Evolutionary conservation across 306 rosid species (phyloP).

Genomic region (Cucurbita ficifolia): DNA sequence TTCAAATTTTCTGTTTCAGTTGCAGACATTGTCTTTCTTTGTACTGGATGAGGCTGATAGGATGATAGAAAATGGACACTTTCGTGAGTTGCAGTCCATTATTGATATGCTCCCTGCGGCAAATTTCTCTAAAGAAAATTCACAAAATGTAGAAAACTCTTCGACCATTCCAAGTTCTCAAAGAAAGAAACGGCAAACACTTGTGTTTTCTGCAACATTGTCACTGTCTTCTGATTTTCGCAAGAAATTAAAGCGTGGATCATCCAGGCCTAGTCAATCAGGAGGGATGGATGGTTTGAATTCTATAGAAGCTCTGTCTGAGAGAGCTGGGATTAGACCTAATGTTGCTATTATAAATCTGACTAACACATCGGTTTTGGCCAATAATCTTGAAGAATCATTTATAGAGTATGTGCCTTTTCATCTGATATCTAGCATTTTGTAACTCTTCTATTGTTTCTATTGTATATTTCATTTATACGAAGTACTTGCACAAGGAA

Average conservation of each 20-base stretch:
- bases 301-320: conserved; percentile 77
- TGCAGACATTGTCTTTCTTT: conserved; percentile 80
- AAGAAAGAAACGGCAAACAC: conserved; percentile 90
- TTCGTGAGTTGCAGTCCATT: conserved; percentile 81
- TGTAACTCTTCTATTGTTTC: conserved; percentile 1
- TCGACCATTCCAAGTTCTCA: conserved; percentile 43
- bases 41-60: conserved; percentile 98
- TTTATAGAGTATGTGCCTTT: conserved; percentile 60
- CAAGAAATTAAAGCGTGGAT: conserved; percentile 69
- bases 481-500: not conserved
- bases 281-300: conserved; percentile 38
- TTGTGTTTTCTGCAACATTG: conserved; percentile 88
- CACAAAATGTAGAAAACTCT: conserved; percentile 30
- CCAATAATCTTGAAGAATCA: conserved; percentile 80
- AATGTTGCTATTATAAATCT: conserved; percentile 84
- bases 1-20: conserved; percentile 40
- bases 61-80: conserved; percentile 87
- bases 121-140: conserved; percentile 22
- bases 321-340: conserved; percentile 82
- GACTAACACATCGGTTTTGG: conserved; percentile 59
- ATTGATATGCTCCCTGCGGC: conserved; percentile 79
- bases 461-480: not conserved
- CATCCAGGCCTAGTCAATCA: conserved; percentile 39
- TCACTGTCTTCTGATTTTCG: conserved; percentile 85
- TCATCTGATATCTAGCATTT: conserved; percentile 9